A percentile compares a stretch with the other conserved stretches of the same genome.
Evolutionary conservation across 345 rosid species (phyloP).

Genomic region (Syzygium oleosum): DNA sequence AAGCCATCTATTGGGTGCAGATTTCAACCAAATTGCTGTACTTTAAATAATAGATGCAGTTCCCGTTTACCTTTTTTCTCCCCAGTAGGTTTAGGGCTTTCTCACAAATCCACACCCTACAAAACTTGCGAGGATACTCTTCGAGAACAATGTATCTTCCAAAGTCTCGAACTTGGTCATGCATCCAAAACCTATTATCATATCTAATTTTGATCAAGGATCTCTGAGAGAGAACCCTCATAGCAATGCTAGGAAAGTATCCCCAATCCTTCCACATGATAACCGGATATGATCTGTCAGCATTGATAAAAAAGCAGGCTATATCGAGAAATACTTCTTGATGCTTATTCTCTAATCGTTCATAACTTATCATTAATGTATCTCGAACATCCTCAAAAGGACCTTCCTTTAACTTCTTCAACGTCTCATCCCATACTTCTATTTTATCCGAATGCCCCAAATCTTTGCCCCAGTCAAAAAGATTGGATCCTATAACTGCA

Average conservation of each 20-base stretch:
- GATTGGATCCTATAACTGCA: background rate
- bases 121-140: background rate
- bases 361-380: background rate
- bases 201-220: background rate
- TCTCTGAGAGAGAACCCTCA: background rate
- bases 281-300: fast-evolving
- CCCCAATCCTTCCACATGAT: background rate
- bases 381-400: background rate
- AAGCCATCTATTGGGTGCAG: background rate
- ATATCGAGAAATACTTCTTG: background rate
- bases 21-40: background rate
- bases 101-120: background rate
- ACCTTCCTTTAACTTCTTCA: background rate
- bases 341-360: fast-evolving
- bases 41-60: background rate
- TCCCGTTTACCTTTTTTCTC: background rate
- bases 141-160: background rate
- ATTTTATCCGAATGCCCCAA: fast-evolving
- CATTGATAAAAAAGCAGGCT: background rate
- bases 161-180: background rate
- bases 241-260: background rate
- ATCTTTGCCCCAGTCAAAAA: background rate
- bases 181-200: background rate
- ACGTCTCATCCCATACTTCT: background rate
- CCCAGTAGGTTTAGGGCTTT: background rate